Evolutionary conservation across 108 stramenopile species (phyloP).

Genomic region (Nitzschia putrida): DNA sequence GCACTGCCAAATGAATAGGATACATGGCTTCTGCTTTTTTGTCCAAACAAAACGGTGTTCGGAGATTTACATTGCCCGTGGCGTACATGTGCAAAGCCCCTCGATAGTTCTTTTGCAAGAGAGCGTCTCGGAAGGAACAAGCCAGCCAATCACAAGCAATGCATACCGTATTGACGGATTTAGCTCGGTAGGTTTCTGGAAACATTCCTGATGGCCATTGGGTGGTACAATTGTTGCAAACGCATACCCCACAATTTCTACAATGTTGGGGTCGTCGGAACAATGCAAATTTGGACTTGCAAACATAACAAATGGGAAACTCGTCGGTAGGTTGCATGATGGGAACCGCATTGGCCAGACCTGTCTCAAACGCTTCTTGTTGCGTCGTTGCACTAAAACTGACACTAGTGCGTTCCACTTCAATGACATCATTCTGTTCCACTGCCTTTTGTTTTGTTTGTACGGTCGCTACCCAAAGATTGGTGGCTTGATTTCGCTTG

Average conservation of each 20-base stretch:
- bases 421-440: slow-evolving; percentile 16
- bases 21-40: slow-evolving; percentile 30
- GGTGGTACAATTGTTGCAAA: slow-evolving; percentile 46
- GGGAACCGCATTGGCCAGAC: slow-evolving; percentile 57
- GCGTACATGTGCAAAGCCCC: slow-evolving; percentile 45
- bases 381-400: slow-evolving; percentile 48
- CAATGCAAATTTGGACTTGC: slow-evolving; percentile 48
- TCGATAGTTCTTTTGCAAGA: slow-evolving; percentile 43
- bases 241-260: slow-evolving; percentile 56
- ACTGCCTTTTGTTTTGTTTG: slow-evolving; percentile 46
- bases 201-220: slow-evolving; percentile 49
- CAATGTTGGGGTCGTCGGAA: slow-evolving; percentile 52
- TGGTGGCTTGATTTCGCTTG: slow-evolving; percentile 53
- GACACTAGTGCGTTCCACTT: slow-evolving; percentile 6
- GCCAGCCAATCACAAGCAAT: slow-evolving; percentile 46
- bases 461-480: slow-evolving; percentile 64
- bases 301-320: slow-evolving; percentile 43
- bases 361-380: slow-evolving; percentile 57
- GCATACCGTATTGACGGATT: slow-evolving; percentile 40
- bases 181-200: slow-evolving; percentile 55
- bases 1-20: slow-evolving; percentile 60
- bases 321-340: slow-evolving; percentile 44
- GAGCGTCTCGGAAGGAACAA: slow-evolving; percentile 43
- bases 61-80: slow-evolving; percentile 64
- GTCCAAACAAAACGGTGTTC: slow-evolving; percentile 44